Evolutionary conservation across 2,329 filamentous ascomycete genomes (phyloP).

Genomic region (Calonectria honghensis): DNA sequence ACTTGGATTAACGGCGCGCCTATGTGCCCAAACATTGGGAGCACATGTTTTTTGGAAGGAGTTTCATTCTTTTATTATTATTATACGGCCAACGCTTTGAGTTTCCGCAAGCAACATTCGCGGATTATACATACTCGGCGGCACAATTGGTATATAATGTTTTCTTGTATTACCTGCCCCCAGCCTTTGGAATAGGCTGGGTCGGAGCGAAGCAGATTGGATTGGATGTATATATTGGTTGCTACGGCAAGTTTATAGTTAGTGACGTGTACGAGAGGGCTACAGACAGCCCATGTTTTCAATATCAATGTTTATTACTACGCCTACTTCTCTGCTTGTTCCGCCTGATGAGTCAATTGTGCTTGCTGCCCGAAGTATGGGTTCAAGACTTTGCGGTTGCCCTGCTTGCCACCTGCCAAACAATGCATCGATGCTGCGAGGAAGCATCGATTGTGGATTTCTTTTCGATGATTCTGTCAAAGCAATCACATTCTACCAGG

Average conservation of each 20-base stretch:
- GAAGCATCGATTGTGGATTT: not conserved
- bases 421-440: not conserved
- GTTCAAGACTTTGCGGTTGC: not conserved
- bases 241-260: constrained; percentile 28
- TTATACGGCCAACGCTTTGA: constrained; percentile 10
- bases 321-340: not conserved
- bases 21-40: constrained; percentile 43
- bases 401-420: constrained; percentile 7
- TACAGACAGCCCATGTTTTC: constrained; percentile 31
- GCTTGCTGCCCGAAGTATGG: not conserved
- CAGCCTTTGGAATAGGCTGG: constrained; percentile 35
- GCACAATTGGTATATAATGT: constrained; percentile 55
- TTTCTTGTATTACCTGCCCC: constrained; percentile 49
- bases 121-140: constrained; percentile 37
- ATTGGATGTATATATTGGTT: constrained; percentile 43
- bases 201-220: constrained; percentile 13
- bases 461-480: not conserved
- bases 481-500: not conserved
- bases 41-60: constrained; percentile 24
- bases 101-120: constrained; percentile 37
- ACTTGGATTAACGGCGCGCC: constrained; percentile 44
- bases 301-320: constrained; percentile 38
- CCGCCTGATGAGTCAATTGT: not conserved
- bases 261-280: constrained; percentile 42
- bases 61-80: constrained; percentile 22